phyloP scores from a whole-genome alignment of 202 grass and related monocot genomes.

The Bolboschoenoplectus hybrid region DNA sequence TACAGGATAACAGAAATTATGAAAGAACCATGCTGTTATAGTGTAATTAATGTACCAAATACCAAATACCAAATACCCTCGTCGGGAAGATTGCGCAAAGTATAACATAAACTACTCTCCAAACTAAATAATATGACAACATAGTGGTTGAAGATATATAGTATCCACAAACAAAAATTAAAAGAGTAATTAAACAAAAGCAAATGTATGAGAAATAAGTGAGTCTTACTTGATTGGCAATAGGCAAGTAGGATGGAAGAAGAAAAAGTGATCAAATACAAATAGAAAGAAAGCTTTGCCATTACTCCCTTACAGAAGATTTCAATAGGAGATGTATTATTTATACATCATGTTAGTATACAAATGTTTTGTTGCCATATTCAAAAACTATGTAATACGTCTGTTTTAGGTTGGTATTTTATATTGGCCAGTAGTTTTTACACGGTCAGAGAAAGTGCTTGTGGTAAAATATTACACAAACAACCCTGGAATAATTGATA shows the following conservation, averaged over 20 bases:
- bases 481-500: not conserved
- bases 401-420: not conserved
- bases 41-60: not conserved
- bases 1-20: not conserved
- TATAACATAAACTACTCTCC: not conserved
- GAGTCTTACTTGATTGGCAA: conserved; percentile 29
- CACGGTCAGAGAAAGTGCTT: not conserved
- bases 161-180: not conserved
- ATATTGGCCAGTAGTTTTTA: conserved; percentile 16
- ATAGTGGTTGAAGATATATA: not conserved
- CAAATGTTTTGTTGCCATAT: not conserved
- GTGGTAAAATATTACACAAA: not conserved
- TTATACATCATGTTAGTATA: conserved; percentile 6
- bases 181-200: not conserved
- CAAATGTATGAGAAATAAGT: not conserved
- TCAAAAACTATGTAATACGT: conserved; percentile 19
- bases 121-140: not conserved
- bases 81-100: not conserved
- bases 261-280: not conserved
- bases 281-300: not conserved
- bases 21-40: not conserved
- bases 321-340: not conserved
- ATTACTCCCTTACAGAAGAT: not conserved
- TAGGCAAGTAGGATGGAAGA: not conserved
- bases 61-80: not conserved